phyloP scores from a whole-genome alignment of 2,329 filamentous ascomycete species.

The Sarocladium oryzae region DNA sequence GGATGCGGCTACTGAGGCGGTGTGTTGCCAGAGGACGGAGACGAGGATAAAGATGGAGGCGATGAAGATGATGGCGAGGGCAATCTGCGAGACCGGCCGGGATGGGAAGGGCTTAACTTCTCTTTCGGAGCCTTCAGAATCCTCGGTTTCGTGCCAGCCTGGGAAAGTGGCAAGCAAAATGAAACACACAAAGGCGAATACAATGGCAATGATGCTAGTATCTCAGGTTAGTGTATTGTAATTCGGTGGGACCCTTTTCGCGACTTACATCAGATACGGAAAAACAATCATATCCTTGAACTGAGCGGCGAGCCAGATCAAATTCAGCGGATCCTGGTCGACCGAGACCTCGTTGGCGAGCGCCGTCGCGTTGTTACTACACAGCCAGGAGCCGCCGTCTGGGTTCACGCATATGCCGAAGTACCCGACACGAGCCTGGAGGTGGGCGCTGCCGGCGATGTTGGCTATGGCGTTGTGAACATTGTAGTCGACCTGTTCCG shows the following conservation, averaged over 20 bases:
- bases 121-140: conserved; percentile 72
- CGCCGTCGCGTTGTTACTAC: conserved; percentile 93
- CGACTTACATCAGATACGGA: conserved; percentile 81
- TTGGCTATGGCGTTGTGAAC: conserved; percentile 80
- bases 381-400: conserved; percentile 85
- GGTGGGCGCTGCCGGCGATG: conserved; percentile 75
- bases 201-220: conserved; percentile 84
- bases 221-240: conserved; percentile 12
- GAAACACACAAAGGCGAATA: conserved; percentile 94
- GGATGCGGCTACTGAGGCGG: conserved; percentile 89
- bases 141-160: conserved; percentile 90
- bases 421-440: conserved; percentile 92
- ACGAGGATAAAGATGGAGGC: conserved; percentile 65
- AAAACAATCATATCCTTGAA: conserved; percentile 99
- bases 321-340: conserved; percentile 90
- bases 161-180: conserved; percentile 94
- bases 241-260: too few species aligned
- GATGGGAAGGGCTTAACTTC: conserved; percentile 94
- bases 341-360: conserved; percentile 83
- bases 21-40: conserved; percentile 85
- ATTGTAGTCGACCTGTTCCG: conserved; percentile 84
- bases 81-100: conserved; percentile 84
- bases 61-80: conserved; percentile 85
- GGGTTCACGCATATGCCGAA: conserved; percentile 96
- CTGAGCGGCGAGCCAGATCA: conserved; percentile 93